phyloP scores from a whole-genome alignment of 345 rosid species.

The Nephelium lappaceum region DNA sequence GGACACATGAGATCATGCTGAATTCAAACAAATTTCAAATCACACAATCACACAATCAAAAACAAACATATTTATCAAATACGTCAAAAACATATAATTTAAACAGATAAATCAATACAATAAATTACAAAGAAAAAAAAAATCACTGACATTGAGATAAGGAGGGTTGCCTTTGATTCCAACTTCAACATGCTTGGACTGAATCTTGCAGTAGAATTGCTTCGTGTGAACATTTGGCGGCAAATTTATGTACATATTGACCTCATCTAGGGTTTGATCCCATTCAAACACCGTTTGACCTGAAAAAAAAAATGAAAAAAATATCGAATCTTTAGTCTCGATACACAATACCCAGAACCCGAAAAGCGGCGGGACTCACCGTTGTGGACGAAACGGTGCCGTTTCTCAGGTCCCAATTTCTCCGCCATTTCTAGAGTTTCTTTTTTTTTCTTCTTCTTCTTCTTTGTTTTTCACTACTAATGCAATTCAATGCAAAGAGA shows the following conservation, averaged over 20 bases:
- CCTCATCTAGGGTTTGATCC: slow-evolving; percentile 95
- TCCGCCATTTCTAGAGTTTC: slow-evolving; percentile 46
- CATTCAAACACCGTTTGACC: slow-evolving; percentile 86
- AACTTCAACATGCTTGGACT: slow-evolving; percentile 81
- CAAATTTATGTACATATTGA: slow-evolving; percentile 68
- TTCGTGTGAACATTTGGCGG: slow-evolving; percentile 75
- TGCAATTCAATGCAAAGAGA: no score
- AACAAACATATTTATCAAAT: not conserved
- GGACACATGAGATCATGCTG: slow-evolving; percentile 79
- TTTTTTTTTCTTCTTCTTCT: not conserved
- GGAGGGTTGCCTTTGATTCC: slow-evolving; percentile 98
- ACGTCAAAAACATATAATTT: not conserved
- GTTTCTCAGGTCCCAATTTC: slow-evolving; percentile 71
- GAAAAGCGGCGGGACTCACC: slow-evolving; percentile 26
- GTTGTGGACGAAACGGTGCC: slow-evolving; percentile 54
- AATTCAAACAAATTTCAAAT: slow-evolving; percentile 4
- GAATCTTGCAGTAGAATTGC: slow-evolving; percentile 79
- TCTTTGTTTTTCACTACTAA: not conserved
- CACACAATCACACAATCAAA: not conserved
- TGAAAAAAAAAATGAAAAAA: slow-evolving; percentile 15
- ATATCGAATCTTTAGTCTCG: not conserved
- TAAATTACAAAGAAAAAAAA: not conserved
- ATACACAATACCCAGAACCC: not conserved
- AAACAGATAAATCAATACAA: not conserved
- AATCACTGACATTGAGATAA: slow-evolving; percentile 69